Base-by-base conservation (phyloP, 2,329 filamentous ascomycete genomes). In the Sclerotinia borealis region DNA sequence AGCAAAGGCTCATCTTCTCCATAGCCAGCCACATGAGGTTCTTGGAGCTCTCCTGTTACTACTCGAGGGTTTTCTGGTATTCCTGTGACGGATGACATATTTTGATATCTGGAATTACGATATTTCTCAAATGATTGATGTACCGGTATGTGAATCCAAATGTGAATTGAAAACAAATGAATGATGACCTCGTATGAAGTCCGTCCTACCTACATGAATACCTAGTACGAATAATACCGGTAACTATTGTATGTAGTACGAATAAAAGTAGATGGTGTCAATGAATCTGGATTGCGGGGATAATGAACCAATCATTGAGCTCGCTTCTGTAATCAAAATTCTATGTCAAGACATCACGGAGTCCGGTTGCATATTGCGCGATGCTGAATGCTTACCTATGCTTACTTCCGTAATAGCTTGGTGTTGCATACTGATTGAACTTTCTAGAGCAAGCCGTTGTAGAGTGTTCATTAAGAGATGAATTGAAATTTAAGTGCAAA, bases 1-100 rank as follows among this genome's bases (percentile, higher is more conserved):
- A 93, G 79, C 60, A 93, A 79, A 68, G 90, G 90, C 71, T 91
- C 86, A 59, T 87, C 81, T 72, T 91, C 88, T 39, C 68, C 69
- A 17, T 63, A 51, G 6, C 59, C 68, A 25, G 79, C 78, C 49
- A 72, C 64, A 11, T 65, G 36, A 9, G 62, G 66, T 43, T 60
- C 29, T 36, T 52, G 45, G n/a, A 22, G 43, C 22, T 61, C 61
- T 76, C 76, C 25, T 71, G 69, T 65, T 58, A 77, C n/a, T 76
- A 66, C 76, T 48, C 76, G 75, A 69, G 87, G 80, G 19, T 27
- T 49, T 56, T 58, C 39, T 29, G 88, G 87, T 64, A 89, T 83
- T 61, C 85, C 86, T 41, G 87, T 88, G 61, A 86, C 82, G 65
- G 87, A 90, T 37, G 88, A 83, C 89, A 92, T 92, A 19, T 27